A percentile compares a stretch with the other conserved stretches of the same genome.
phyloP scores from a whole-genome alignment of 2,329 filamentous ascomycete genomes.

The Trichoderma semiorbis region DNA sequence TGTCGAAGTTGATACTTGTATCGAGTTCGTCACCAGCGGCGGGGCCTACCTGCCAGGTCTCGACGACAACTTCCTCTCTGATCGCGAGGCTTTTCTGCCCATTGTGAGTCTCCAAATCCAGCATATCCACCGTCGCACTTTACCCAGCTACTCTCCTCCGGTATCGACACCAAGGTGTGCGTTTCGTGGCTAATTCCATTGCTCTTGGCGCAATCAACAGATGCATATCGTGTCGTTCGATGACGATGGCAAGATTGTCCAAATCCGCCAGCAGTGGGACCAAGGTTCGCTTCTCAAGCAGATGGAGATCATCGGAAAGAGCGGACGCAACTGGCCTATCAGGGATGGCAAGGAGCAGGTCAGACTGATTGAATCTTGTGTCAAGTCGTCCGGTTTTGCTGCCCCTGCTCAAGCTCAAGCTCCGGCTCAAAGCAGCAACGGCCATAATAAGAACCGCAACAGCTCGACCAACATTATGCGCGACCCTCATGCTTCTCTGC shows the following conservation, averaged over 20 bases:
- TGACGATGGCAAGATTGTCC: slow-evolving; percentile 69
- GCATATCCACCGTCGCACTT: neutral
- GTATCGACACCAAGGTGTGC: neutral
- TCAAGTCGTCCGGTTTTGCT: slow-evolving; percentile 45
- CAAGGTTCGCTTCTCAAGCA: slow-evolving; percentile 90
- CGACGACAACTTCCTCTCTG: slow-evolving; percentile 90
- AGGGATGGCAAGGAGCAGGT: slow-evolving; percentile 81
- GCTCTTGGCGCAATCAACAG: slow-evolving; percentile 40
- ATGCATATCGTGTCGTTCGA: slow-evolving; percentile 88
- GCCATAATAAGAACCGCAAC: slow-evolving; percentile 41
- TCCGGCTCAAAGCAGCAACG: slow-evolving; percentile 31
- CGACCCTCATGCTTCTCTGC: slow-evolving; percentile 67
- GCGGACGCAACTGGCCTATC: slow-evolving; percentile 93
- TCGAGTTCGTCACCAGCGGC: slow-evolving; percentile 79
- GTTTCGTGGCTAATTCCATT: slow-evolving; percentile 17
- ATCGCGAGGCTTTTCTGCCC: slow-evolving; percentile 73
- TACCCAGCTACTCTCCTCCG: neutral
- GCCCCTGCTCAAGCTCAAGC: slow-evolving; percentile 31
- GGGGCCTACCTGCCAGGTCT: slow-evolving; percentile 83
- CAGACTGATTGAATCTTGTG: slow-evolving; percentile 65
- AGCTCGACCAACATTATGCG: slow-evolving; percentile 54
- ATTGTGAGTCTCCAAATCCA: slow-evolving; percentile 61
- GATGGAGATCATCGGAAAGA: slow-evolving; percentile 86
- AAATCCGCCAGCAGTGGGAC: slow-evolving; percentile 92
- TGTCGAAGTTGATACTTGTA: slow-evolving; percentile 75